Evolutionary conservation across 352 stramenopile genomes (phyloP).

Genomic region (Blastocystis sp.): DNA sequence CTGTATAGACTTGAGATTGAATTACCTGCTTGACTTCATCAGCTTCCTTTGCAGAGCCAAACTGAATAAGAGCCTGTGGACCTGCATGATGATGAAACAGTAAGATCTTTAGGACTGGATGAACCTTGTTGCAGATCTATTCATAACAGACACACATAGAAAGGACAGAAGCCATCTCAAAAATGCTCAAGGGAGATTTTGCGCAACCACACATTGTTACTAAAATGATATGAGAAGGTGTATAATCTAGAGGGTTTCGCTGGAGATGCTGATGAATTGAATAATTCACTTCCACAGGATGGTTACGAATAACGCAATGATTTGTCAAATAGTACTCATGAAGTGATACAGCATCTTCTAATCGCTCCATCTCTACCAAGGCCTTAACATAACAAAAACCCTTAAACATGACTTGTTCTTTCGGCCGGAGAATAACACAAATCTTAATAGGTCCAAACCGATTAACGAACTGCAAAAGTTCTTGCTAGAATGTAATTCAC

Average conservation of each 20-base stretch:
- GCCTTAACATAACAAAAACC: not conserved
- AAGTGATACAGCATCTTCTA: slow-evolving; percentile 14
- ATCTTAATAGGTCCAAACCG: slow-evolving; percentile 16
- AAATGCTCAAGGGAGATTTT: not conserved
- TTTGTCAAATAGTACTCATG: not conserved
- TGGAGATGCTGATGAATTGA: slow-evolving; percentile 48
- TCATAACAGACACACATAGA: not conserved
- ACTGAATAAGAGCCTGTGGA: slow-evolving; percentile 48
- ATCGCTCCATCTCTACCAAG: slow-evolving; percentile 38
- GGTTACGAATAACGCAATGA: not conserved
- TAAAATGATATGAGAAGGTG: slow-evolving; percentile 53
- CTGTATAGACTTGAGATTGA: not conserved
- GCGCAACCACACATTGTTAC: slow-evolving; percentile 53
- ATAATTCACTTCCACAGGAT: slow-evolving; percentile 26
- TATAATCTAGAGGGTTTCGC: slow-evolving; percentile 54
- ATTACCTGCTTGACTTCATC: slow-evolving; percentile 39
- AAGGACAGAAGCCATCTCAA: not conserved
- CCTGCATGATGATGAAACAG: slow-evolving; percentile 44
- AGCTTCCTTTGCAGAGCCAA: slow-evolving; percentile 16
- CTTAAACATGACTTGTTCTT: slow-evolving; percentile 2
- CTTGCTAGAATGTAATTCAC: not conserved
- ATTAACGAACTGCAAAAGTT: slow-evolving; percentile 26
- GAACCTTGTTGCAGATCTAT: slow-evolving; percentile 51
- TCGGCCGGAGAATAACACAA: slow-evolving; percentile 9
- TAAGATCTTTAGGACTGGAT: slow-evolving; percentile 24